Conservation (phyloP, 257 asterid genomes). For the Eucommia ulmoides region DNA sequence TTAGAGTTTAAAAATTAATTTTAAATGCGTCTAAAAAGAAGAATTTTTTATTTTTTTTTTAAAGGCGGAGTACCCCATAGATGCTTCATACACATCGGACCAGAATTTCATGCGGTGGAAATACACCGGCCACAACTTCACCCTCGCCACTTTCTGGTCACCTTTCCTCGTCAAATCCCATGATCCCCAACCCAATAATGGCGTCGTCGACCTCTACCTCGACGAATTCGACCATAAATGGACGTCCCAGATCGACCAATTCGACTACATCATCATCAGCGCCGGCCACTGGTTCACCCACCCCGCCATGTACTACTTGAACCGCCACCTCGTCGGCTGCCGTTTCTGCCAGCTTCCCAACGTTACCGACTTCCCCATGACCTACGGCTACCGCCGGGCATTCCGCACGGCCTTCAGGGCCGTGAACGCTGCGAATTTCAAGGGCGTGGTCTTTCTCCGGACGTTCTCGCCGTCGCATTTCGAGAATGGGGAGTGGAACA, state of each 20-base stretch:
- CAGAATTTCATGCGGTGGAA: slow-evolving; percentile 31
- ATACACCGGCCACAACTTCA: slow-evolving; percentile 37
- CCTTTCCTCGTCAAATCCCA: slow-evolving; percentile 35
- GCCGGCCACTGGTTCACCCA: slow-evolving; percentile 57
- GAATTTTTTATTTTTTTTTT: not conserved
- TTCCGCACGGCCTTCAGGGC: slow-evolving; percentile 17
- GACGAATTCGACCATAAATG: slow-evolving; percentile 46
- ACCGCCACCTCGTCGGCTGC: slow-evolving; percentile 12
- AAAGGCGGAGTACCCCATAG: slow-evolving; percentile 51
- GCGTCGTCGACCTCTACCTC: slow-evolving; percentile 40
- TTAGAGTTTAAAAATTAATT: no score
- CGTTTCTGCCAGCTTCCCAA: slow-evolving; percentile 16
- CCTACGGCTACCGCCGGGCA: slow-evolving; percentile 16
- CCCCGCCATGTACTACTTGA: slow-evolving; percentile 14
- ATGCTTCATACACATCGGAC: slow-evolving; percentile 29
- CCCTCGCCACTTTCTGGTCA: slow-evolving; percentile 39
- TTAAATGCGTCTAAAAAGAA: not conserved
- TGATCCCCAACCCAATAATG: slow-evolving; percentile 24
- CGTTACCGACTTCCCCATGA: slow-evolving; percentile 15
- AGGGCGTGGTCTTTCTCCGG: slow-evolving; percentile 18
- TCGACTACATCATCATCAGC: slow-evolving; percentile 41
- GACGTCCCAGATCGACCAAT: slow-evolving; percentile 31
- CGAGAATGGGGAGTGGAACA: slow-evolving; percentile 24
- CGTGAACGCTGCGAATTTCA: slow-evolving; percentile 12
- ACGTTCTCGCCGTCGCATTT: slow-evolving; percentile 27